phyloP scores from a whole-genome alignment of 805 yeast species.

The Pichia ethanolica region DNA sequence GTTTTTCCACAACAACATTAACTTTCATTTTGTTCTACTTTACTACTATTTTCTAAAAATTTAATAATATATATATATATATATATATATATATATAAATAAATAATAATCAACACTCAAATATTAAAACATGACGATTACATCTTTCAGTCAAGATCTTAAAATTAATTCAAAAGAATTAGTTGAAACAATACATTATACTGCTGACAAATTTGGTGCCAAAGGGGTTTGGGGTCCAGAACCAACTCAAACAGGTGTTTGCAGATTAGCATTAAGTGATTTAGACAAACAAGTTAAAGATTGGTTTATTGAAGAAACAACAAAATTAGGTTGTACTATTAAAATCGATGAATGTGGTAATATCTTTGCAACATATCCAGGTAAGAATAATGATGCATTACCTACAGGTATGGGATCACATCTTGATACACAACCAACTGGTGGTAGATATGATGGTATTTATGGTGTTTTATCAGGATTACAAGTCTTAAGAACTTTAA shows the following conservation, averaged over 20 bases:
- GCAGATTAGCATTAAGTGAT: conserved; percentile 56
- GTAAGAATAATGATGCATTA: conserved; percentile 34
- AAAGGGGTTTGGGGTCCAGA: conserved; percentile 53
- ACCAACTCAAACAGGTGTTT: conserved; percentile 57
- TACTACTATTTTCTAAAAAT: too few relatives aligned
- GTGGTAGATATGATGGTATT: conserved; percentile 72
- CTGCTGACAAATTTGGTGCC: conserved; percentile 54
- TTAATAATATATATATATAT: too few relatives aligned
- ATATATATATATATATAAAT: too few relatives aligned
- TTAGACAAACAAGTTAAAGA: conserved; percentile 57
- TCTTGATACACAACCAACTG: conserved; percentile 71
- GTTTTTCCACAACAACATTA: too few relatives aligned
- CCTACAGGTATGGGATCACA: conserved; percentile 71
- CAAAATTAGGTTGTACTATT: conserved; percentile 47
- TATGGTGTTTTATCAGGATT: conserved; percentile 61
- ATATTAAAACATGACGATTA: conserved; percentile 1
- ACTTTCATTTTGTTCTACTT: too few relatives aligned
- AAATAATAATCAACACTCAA: too few relatives aligned
- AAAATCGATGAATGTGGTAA: conserved; percentile 61
- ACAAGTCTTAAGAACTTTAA: conserved; percentile 58
- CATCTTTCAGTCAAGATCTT: conserved; percentile 4
- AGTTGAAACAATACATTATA: conserved; percentile 52
- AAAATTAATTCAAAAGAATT: conserved; percentile 22
- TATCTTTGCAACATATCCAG: conserved; percentile 60
- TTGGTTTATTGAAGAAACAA: conserved; percentile 53